Evolutionary conservation across 495 filamentous ascomycete genomes (phyloP), one percentile per base, ranked within the genome.

Genomic region (Ascodesmis nigricans): DNA sequence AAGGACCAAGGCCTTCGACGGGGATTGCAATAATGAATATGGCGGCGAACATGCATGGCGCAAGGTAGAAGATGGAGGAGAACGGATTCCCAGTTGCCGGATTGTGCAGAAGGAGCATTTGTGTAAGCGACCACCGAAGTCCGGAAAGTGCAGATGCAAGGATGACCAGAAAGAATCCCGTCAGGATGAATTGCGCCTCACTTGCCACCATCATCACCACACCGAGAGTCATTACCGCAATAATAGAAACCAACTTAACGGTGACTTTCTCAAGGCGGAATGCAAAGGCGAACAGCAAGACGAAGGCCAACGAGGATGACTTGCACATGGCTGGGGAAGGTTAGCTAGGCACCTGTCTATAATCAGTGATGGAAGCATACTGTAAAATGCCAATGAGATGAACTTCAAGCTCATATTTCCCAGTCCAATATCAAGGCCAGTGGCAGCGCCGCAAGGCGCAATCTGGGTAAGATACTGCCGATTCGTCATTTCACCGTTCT

Each of bases 121-220:
- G 90, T 0, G 90, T 99, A 9, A 99, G 60, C 15, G 72, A 80
- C 90, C 90, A 99, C 43, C 90, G 78, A 60, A 99, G 91, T 31
- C 90, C 90, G 17, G 80, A 91, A 56, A 91, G 84, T 60, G 87
- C 90, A 18, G 82, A 78, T 11, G 90, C 78, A 10, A 73, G 68
- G 51, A 95, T 93, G 55, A 95, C 72, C 29, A 99, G 71, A 19
- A 81, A 51, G 55, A 99, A 95, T 5, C 90, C 90, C 22, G 82
- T 65, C 0, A 72, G 61, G 42, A 80, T 68, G 64, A 99, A 99
- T 29, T 47, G 33, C 21, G 75, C 72, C 57, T 99, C 87, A 16
- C 83, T 83, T 1, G 82, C 78, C 2, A 99, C 90, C 90, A 99
- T 99, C 83, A 95, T 91, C 42, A 95, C 65, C 16, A 99, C 90